Evolutionary conservation across 768 basidiomycete genomes (phyloP).

Genomic region (Russula earlei): DNA sequence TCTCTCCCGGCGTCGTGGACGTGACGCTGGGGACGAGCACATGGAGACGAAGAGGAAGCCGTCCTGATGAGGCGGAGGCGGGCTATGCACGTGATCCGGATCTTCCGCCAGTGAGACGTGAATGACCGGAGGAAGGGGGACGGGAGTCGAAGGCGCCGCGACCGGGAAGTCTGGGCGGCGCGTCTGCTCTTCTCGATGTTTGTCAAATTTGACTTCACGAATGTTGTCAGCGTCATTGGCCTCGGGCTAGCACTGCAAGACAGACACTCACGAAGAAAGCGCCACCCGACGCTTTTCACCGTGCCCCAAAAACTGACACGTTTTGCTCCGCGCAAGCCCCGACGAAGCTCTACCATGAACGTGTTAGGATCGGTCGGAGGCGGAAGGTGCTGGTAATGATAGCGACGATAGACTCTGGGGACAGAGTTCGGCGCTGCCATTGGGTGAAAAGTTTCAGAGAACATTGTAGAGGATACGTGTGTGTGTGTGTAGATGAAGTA

Average conservation of each 20-base stretch:
- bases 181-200: not conserved
- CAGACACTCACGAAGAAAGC: not conserved
- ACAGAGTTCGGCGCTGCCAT: not conserved
- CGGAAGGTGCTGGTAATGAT: not conserved
- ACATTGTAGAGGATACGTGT: not conserved
- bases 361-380: not conserved
- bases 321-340: not conserved
- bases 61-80: not conserved
- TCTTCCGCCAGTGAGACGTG: not conserved
- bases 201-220: not conserved
- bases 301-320: not conserved
- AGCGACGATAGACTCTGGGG: not conserved
- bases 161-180: slow-evolving; percentile 8
- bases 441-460: not conserved
- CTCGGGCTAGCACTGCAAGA: too few species aligned
- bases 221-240: not conserved
- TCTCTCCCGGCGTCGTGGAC: not conserved
- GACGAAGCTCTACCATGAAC: not conserved
- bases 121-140: not conserved
- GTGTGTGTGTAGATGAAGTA: not conserved
- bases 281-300: slow-evolving; percentile 3
- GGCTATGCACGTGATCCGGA: not conserved
- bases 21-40: not conserved
- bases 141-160: slow-evolving; percentile 2
- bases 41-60: slow-evolving; percentile 4